Conservation (phyloP, 768 basidiomycete species). For the Dacryopinax spathularia region DNA sequence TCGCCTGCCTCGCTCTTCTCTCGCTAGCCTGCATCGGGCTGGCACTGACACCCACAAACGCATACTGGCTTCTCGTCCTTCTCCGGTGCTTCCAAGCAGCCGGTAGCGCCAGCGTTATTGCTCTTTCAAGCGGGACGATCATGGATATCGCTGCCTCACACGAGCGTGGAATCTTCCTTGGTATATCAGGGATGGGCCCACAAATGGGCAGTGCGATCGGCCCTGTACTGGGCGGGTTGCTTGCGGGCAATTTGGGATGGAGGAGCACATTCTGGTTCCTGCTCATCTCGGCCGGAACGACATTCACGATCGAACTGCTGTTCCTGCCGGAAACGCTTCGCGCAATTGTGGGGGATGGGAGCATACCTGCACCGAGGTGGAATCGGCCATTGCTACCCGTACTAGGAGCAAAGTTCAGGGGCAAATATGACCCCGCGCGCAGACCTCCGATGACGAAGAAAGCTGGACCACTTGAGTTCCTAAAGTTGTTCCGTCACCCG, state of each 20-base stretch:
- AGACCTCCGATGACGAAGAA: background rate
- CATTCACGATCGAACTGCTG: slow-evolving; percentile 35
- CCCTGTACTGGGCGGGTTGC: slow-evolving; percentile 24
- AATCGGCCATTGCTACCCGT: slow-evolving; percentile 25
- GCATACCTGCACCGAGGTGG: slow-evolving; percentile 22
- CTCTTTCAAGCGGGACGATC: slow-evolving; percentile 66
- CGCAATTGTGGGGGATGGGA: slow-evolving; percentile 34
- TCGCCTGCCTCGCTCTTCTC: slow-evolving; percentile 49
- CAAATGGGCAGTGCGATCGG: slow-evolving; percentile 9
- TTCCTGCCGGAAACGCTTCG: slow-evolving; percentile 35
- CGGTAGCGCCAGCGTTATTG: slow-evolving; percentile 66
- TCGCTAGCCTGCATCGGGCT: slow-evolving; percentile 52
- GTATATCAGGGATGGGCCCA: slow-evolving; percentile 27
- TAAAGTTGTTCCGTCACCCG: slow-evolving; percentile 31
- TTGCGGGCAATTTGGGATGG: slow-evolving; percentile 51
- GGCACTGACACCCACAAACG: slow-evolving; percentile 39
- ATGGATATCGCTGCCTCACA: slow-evolving; percentile 59
- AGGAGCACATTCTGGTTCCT: slow-evolving; percentile 58
- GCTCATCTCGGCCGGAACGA: slow-evolving; percentile 33
- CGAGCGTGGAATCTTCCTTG: slow-evolving; percentile 63
- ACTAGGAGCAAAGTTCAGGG: slow-evolving; percentile 5
- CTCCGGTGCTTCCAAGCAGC: slow-evolving; percentile 68
- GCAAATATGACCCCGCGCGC: background rate
- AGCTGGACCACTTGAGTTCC: slow-evolving; percentile 5
- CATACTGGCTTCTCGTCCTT: slow-evolving; percentile 66